Evolutionary conservation across 2,329 filamentous ascomycete species (phyloP), one percentile per base, ranked within the genome.

Genomic region (Cyclaneusma minus): DNA sequence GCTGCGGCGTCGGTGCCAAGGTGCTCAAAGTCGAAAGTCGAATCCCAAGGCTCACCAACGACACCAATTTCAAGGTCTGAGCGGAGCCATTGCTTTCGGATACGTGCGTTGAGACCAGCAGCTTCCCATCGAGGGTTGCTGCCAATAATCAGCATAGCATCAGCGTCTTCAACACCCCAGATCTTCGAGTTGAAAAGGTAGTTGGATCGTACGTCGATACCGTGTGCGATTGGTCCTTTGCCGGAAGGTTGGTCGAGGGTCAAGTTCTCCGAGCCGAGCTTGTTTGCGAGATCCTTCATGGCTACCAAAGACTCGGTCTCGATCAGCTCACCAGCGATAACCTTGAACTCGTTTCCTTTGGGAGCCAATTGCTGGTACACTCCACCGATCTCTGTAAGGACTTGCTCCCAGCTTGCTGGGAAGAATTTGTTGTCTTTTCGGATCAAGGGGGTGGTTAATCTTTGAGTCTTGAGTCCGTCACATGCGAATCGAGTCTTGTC

Each of bases 101-200:
- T 98, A 40, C 89, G 81, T 37, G 87, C 85, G 48, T 98, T 98
- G 22, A 98, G 68, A 24, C 89, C 83, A 30, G 89, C 83, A 34
- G 89, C 89, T 58, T 98, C 89, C 48, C 92, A 83, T 40, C 89
- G 74, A 21, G 89, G 80, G 62, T 98, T 98, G 50, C 82, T 94
- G 40, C 87, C 89, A 36, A 98, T 70, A 32, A 98, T 73, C 28
- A 98, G 74, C 33, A 98, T 82, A 42, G 68, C 72, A 55, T 95
- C 89, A 11, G 87, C 83, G 47, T 93, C 81, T 56, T 98, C 89
- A 19, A 95, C 80, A 45, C 84, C 89, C 51, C 71, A 78, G 47
- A 98, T 92, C 52, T 68, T 82, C 19, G 85, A 93, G 68, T 98
- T 98, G 67, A 98, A 94, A 22, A 83, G 64, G 56, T 91, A 98